These are phyloP conservation scores for Glebionis coronaria DNA, from an alignment of 129 eudicot genomes.

Conservation along the genomic window DNA sequence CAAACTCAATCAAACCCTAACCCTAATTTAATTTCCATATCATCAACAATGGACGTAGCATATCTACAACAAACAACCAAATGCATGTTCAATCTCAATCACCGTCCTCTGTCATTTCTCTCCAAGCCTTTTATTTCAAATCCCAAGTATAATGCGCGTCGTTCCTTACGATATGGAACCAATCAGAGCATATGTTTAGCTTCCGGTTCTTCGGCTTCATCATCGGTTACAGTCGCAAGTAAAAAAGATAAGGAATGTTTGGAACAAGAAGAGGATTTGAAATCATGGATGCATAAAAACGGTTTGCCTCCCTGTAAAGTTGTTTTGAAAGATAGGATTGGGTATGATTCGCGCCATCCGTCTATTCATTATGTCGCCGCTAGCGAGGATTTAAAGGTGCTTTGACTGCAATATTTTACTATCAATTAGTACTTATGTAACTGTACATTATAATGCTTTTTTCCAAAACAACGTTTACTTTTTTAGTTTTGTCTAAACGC, in stretches of 20 bases:
- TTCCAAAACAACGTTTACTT: too few relatives aligned
- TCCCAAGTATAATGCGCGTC: conserved; percentile 17
- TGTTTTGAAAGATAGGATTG: conserved; percentile 56
- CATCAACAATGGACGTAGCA: conserved; percentile 40
- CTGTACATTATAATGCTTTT: too few relatives aligned
- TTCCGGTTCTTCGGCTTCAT: conserved; percentile 50
- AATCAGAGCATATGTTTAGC: conserved; percentile 45
- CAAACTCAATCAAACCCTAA: conserved; percentile 31
- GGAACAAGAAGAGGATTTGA: conserved; percentile 61
- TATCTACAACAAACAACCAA: conserved; percentile 39
- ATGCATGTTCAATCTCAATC: conserved; percentile 41
- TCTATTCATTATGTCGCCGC: conserved; percentile 91
- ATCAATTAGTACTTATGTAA: background rate
- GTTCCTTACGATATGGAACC: conserved; percentile 18
- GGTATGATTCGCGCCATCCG: conserved; percentile 44
- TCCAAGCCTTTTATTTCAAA: conserved; percentile 21
- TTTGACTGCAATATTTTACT: conserved; percentile 4
- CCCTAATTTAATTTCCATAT: background rate
- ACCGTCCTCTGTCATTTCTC: conserved; percentile 32
- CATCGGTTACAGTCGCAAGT: conserved; percentile 38
- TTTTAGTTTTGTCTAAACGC: too few relatives aligned
- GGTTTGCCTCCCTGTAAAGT: conserved; percentile 94
- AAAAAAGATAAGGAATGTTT: conserved; percentile 32
- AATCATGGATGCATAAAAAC: conserved; percentile 85
- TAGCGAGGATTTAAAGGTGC: conserved; percentile 80